Evolutionary conservation across 257 asterid species (phyloP).

Genomic region (Prunella vulgaris): DNA sequence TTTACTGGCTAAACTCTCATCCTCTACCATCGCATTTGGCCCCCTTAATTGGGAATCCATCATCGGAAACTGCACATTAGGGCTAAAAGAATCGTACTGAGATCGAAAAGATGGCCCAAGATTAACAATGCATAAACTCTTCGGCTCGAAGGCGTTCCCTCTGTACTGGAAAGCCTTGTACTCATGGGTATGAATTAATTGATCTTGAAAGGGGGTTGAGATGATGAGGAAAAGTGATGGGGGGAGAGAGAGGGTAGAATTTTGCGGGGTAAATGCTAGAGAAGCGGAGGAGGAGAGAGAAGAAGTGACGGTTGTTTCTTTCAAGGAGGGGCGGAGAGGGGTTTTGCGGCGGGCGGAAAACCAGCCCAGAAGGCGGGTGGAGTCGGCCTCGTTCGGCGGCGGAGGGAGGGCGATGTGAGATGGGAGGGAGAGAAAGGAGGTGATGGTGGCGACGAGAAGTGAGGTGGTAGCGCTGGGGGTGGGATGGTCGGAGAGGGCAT

Average conservation of each 20-base stretch:
- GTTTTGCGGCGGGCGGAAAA: conserved; percentile 59
- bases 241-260: conserved; percentile 43
- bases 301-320: conserved; percentile 41
- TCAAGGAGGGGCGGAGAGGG: conserved; percentile 56
- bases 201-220: conserved; percentile 76
- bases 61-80: conserved; percentile 60
- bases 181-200: conserved; percentile 74
- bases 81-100: conserved; percentile 66
- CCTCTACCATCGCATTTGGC: conserved; percentile 61
- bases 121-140: conserved; percentile 55
- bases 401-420: conserved; percentile 61
- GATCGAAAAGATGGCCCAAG: conserved; percentile 81
- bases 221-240: conserved; percentile 73
- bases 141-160: conserved; percentile 48
- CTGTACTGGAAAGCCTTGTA: conserved; percentile 66
- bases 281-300: conserved; percentile 44
- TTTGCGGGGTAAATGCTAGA: conserved; percentile 38
- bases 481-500: conserved; percentile 60
- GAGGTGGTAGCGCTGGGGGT: conserved; percentile 29
- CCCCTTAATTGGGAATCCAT: conserved; percentile 47
- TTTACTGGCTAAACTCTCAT: conserved; percentile 31
- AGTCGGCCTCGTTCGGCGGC: conserved; percentile 23
- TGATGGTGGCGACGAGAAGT: conserved; percentile 44
- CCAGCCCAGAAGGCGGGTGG: conserved; percentile 38
- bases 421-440: conserved; percentile 63